phyloP scores from a whole-genome alignment of 768 basidiomycete species.

The Dacryopinax primogenitus region DNA sequence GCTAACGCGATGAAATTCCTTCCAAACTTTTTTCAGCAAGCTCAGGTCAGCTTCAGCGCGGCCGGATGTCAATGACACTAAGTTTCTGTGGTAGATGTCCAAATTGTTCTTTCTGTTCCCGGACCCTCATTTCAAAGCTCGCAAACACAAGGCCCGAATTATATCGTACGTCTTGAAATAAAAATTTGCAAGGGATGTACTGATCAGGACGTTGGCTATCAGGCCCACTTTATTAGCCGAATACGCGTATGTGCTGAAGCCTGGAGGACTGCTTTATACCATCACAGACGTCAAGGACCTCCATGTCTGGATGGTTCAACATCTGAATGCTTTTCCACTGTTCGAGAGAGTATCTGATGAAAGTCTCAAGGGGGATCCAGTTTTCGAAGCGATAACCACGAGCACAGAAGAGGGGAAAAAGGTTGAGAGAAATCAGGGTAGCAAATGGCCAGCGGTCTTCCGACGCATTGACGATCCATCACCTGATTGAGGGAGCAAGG shows the following conservation, averaged over 20 bases:
- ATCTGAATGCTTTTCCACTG: constrained; percentile 75
- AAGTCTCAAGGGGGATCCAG: constrained; percentile 57
- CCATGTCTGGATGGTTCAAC: constrained; percentile 87
- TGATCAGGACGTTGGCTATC: not conserved
- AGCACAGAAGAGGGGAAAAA: constrained; percentile 96
- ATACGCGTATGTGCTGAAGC: constrained; percentile 84
- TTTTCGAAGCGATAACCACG: constrained; percentile 68
- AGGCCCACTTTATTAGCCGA: constrained; percentile 88
- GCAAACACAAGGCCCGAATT: constrained; percentile 98
- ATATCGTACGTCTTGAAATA: constrained; percentile 45
- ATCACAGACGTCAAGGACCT: constrained; percentile 94
- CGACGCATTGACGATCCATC: constrained; percentile 38
- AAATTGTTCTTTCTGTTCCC: constrained; percentile 97
- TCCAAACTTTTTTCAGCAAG: constrained; percentile 86
- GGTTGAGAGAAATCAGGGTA: constrained; percentile 79
- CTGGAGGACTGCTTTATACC: constrained; percentile 94
- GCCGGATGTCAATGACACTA: not conserved
- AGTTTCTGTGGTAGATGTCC: constrained; percentile 35
- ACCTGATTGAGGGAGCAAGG: not conserved
- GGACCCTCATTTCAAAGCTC: constrained; percentile 94
- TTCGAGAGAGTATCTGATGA: constrained; percentile 71
- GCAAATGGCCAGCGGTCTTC: constrained; percentile 90
- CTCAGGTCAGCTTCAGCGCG: constrained; percentile 38
- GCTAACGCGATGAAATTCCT: constrained; percentile 99
- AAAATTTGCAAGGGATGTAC: not conserved